Conservation (phyloP, 148 eudicot species). For the Fagopyrum homotropicum region DNA sequence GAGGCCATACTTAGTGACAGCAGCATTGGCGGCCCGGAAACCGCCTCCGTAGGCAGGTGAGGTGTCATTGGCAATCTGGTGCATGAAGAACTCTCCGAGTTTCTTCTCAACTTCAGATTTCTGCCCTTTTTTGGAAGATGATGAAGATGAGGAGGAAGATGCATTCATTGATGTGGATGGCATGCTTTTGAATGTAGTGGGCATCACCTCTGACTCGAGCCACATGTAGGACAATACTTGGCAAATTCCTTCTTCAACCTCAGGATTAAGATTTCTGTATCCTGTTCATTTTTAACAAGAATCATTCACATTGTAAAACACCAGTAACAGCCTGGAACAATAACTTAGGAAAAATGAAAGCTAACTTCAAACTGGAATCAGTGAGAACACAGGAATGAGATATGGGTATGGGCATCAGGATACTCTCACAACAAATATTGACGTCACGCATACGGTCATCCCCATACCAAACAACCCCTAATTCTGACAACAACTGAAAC, state of each 20-base stretch:
- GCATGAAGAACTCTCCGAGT: slow-evolving; percentile 77
- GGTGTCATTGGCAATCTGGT: slow-evolving; percentile 79
- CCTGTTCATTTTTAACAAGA: slow-evolving; percentile 28
- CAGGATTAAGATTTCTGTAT: slow-evolving; percentile 69
- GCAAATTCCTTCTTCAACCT: slow-evolving; percentile 93
- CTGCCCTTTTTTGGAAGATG: slow-evolving; percentile 74
- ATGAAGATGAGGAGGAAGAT: slow-evolving; percentile 29
- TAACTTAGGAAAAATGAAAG: too few relatives aligned
- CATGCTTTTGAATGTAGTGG: slow-evolving; percentile 30
- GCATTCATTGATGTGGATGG: slow-evolving; percentile 60
- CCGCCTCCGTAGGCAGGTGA: slow-evolving; percentile 91
- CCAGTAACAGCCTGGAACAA: too few relatives aligned
- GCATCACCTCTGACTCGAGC: slow-evolving; percentile 87
- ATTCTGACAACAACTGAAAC: too few relatives aligned
- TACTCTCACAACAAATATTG: too few relatives aligned
- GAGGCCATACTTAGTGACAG: slow-evolving; percentile 74
- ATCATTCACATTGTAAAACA: too few relatives aligned
- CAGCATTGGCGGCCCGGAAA: slow-evolving; percentile 70
- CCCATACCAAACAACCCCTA: too few relatives aligned
- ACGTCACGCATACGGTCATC: too few relatives aligned
- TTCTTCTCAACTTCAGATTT: slow-evolving; percentile 68
- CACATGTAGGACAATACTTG: slow-evolving; percentile 93
- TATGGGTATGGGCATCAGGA: too few relatives aligned
- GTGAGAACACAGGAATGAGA: too few relatives aligned
- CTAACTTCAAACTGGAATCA: too few relatives aligned